These are phyloP conservation scores for Lactarius hatsudake DNA, from an alignment of 768 basidiomycete genomes.

Conservation along the genomic window DNA sequence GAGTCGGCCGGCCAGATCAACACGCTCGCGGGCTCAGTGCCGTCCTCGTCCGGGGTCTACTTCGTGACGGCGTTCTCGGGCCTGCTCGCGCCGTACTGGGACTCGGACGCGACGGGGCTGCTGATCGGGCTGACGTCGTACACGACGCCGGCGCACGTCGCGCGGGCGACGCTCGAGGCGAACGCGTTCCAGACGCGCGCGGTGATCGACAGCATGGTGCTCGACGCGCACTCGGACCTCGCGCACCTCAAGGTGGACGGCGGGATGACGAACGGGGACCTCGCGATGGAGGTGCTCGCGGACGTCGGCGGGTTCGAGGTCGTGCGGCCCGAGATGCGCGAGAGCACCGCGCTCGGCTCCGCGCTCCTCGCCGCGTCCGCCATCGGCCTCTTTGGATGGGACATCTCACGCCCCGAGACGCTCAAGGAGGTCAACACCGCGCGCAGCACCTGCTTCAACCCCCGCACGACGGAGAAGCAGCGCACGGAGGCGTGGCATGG, in stretches of 20 bases:
- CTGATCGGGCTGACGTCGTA: slow-evolving; percentile 85
- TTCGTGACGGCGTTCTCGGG: slow-evolving; percentile 98
- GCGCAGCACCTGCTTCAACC: slow-evolving; percentile 68
- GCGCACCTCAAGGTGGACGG: slow-evolving; percentile 93
- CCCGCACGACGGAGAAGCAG: slow-evolving; percentile 49
- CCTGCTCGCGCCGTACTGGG: slow-evolving; percentile 97
- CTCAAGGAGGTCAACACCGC: slow-evolving; percentile 84
- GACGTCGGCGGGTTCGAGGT: slow-evolving; percentile 92
- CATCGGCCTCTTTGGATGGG: slow-evolving; percentile 88
- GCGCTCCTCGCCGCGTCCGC: slow-evolving; percentile 92
- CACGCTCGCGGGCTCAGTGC: slow-evolving; percentile 69
- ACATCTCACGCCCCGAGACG: slow-evolving; percentile 78
- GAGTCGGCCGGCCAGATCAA: slow-evolving; percentile 81
- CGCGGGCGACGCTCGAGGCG: slow-evolving; percentile 92
- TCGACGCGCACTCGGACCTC: slow-evolving; percentile 78
- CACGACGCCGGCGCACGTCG: slow-evolving; percentile 90
- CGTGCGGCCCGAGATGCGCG: slow-evolving; percentile 92
- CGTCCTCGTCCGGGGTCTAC: slow-evolving; percentile 84
- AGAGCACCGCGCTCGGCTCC: slow-evolving; percentile 94
- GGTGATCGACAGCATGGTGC: slow-evolving; percentile 92
- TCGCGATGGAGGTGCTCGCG: slow-evolving; percentile 82
- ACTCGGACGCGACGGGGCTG: slow-evolving; percentile 82
- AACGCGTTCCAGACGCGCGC: slow-evolving; percentile 95
- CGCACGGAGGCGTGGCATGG: slow-evolving; percentile 66
- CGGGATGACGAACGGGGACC: slow-evolving; percentile 95